phyloP scores from a whole-genome alignment of 2,329 filamentous ascomycete species.

The Sarocladium kiliense region DNA sequence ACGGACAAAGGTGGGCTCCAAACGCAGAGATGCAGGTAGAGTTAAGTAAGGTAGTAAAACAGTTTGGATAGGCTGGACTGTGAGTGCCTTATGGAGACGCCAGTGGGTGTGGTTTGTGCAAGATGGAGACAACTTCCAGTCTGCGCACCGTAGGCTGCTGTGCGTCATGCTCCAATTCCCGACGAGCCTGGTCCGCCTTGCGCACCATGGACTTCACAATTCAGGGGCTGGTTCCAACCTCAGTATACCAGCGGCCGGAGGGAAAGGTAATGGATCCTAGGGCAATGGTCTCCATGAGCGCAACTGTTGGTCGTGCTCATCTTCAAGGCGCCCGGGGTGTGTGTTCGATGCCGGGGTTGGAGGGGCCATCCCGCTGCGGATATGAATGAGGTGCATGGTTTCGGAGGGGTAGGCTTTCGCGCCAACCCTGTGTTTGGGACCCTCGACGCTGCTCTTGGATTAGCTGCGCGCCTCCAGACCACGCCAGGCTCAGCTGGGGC shows the following conservation, averaged over 20 bases:
- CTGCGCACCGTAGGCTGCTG: background rate
- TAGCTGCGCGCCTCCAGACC: background rate
- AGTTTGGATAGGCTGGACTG: background rate
- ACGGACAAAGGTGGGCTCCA: background rate
- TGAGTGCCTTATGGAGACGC: constrained; percentile 4
- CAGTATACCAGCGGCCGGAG: background rate
- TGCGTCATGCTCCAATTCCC: background rate
- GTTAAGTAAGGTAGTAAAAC: constrained; percentile 2
- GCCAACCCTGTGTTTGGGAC: constrained; percentile 1
- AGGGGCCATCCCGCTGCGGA: constrained; percentile 6
- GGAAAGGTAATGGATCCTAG: background rate
- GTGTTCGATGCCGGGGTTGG: constrained; percentile 1
- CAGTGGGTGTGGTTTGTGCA: background rate
- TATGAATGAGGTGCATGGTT: constrained; percentile 8
- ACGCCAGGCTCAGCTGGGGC: background rate
- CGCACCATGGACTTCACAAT: background rate
- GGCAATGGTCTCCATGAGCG: background rate
- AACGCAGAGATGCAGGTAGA: background rate
- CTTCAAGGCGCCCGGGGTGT: background rate
- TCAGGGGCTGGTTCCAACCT: background rate
- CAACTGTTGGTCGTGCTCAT: background rate
- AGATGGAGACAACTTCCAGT: background rate
- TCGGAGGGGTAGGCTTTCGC: constrained; percentile 5
- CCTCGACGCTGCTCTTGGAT: background rate
- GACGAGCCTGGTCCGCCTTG: background rate